Base-by-base conservation (phyloP, 352 stramenopile species). In the Phytophthora sojae region DNA sequence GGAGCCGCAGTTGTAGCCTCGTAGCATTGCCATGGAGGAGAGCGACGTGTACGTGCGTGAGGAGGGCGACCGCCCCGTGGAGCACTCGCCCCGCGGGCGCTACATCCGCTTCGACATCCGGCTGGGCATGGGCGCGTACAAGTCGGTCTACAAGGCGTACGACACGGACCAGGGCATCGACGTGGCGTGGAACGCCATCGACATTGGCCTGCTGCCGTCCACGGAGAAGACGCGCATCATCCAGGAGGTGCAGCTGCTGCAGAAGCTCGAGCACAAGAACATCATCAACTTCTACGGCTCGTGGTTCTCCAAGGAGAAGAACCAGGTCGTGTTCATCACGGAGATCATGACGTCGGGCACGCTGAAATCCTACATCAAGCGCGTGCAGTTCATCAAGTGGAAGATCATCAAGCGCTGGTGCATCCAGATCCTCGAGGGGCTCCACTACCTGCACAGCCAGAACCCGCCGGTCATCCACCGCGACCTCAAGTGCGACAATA, bases 241-340 rank as follows among this genome's bases (percentile, higher is more conserved):
- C 60, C 98, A 99, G 68, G 97, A 99, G 85, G 96, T 99, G 42
- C 88, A 97, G 65, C 79, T 99, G 60, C 83, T 99, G 51, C 96
- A 99, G 73, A 90, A 97, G 71, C 88, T 99, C 26, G 94, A 99
- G 71, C 97, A 99, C 88, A 97, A 98, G 72, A 99, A 99, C 82
- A 99, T 99, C 66, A 99, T 99, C 83, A 98, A 98, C 67, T 99
- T 99, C 77, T 98, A 99, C 80, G 97, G 96, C 55, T 98, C 89
- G 54, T 99, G 98, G 97, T 97, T 99, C 69, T 98, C 98, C 63
- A 92, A 98, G 70, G 98, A 99, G 79, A 97, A 97, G 78, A 98
- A 99, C 73, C 89, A 99, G 64, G 96, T 99, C 6, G 96, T 99
- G 71, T 99, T 99, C 72, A 99, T 99, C 57, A 99, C 98, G 3